Evolutionary conservation across 805 yeast genomes (phyloP).

Genomic region (Ogataea polymorpha): DNA sequence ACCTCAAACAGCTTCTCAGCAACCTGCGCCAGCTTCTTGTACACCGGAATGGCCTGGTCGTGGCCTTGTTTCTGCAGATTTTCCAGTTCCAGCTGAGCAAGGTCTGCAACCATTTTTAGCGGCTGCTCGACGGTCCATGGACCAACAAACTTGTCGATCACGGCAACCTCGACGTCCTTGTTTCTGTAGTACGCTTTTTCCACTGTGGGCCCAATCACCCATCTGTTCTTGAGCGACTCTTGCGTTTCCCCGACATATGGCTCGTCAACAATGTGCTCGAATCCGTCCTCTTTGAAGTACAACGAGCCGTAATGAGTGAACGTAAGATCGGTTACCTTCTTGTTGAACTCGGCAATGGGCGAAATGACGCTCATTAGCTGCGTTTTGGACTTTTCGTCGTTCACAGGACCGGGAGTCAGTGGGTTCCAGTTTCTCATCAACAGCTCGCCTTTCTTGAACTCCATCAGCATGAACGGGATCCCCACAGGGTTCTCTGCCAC

Average conservation of each 20-base stretch:
- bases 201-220: constrained; percentile 88
- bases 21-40: constrained; percentile 53
- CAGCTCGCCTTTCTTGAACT: constrained; percentile 71
- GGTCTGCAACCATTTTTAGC: constrained; percentile 56
- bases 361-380: constrained; percentile 59
- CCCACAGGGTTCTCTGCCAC: constrained; percentile 59
- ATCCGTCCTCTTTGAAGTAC: constrained; percentile 72
- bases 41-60: constrained; percentile 56
- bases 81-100: constrained; percentile 59
- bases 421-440: constrained; percentile 94
- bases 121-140: constrained; percentile 71
- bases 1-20: constrained; percentile 60
- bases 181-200: constrained; percentile 78
- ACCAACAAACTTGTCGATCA: constrained; percentile 55
- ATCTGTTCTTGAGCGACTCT: constrained; percentile 55
- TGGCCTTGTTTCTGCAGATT: constrained; percentile 45
- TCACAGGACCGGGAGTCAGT: constrained; percentile 53
- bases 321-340: constrained; percentile 37
- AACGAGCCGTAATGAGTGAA: constrained; percentile 80
- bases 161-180: constrained; percentile 51
- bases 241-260: constrained; percentile 63
- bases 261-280: constrained; percentile 24
- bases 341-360: constrained; percentile 58
- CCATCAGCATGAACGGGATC: constrained; percentile 78
- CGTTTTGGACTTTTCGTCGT: constrained; percentile 45